Evolutionary conservation across 495 filamentous ascomycete genomes (phyloP).

Genomic region (Trypethelium eluteriae): DNA sequence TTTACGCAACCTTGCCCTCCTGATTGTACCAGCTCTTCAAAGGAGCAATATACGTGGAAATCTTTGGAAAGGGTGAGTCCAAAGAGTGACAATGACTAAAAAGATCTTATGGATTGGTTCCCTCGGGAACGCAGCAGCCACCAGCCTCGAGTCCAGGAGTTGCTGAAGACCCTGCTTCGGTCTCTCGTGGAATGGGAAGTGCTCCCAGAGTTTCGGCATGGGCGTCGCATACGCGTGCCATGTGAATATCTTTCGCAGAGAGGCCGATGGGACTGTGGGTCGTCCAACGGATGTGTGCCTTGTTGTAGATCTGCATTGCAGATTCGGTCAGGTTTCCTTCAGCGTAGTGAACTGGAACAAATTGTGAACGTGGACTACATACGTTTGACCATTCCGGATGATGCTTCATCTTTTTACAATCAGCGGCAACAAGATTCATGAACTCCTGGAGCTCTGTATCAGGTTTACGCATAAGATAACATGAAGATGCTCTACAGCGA

Average conservation of each 20-base stretch:
- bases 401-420: slow-evolving; percentile 24
- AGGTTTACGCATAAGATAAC: slow-evolving; percentile 4
- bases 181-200: background rate
- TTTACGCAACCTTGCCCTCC: no score
- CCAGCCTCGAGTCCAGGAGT: slow-evolving; percentile 8
- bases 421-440: slow-evolving; percentile 26
- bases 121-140: background rate
- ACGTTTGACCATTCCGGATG: slow-evolving; percentile 31
- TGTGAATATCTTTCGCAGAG: slow-evolving; percentile 20
- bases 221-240: slow-evolving; percentile 27
- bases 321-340: background rate
- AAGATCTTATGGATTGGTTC: background rate
- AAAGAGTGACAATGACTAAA: no score
- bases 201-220: background rate
- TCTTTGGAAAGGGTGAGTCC: no score
- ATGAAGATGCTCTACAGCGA: no score
- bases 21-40: no score
- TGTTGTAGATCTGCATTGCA: slow-evolving; percentile 19
- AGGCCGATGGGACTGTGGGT: slow-evolving; percentile 27
- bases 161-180: background rate
- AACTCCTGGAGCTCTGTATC: slow-evolving; percentile 20
- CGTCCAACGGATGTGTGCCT: slow-evolving; percentile 26
- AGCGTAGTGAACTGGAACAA: background rate
- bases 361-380: background rate
- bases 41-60: no score